Evolutionary conservation across 768 basidiomycete genomes (phyloP).

Genomic region (Multifurca ochricompacta): DNA sequence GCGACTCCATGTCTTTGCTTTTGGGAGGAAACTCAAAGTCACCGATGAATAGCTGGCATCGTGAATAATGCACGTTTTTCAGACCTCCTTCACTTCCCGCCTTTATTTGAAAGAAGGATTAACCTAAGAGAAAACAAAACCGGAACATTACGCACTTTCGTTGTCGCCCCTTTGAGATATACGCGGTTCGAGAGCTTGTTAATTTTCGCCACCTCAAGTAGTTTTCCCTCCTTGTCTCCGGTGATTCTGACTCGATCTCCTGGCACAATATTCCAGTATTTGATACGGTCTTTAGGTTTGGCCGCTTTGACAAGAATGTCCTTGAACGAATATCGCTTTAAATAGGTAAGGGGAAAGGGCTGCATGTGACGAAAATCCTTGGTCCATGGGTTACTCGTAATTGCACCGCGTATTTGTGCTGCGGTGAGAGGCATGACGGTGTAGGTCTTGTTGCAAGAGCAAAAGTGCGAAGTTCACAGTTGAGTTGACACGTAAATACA

Average conservation of each 20-base stretch:
- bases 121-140: not conserved
- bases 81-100: conserved; percentile 9
- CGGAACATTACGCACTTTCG: conserved; percentile 25
- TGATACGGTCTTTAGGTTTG: conserved; percentile 60
- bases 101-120: conserved; percentile 23
- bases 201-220: conserved; percentile 67
- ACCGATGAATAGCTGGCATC: conserved; percentile 72
- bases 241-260: conserved; percentile 71
- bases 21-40: conserved; percentile 51
- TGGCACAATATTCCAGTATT: conserved; percentile 83
- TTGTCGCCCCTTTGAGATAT: conserved; percentile 44
- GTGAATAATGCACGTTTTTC: conserved; percentile 50
- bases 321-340: conserved; percentile 36
- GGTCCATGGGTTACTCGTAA: conserved; percentile 40
- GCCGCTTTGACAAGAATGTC: conserved; percentile 45
- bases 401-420: conserved; percentile 13
- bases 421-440: conserved; percentile 17
- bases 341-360: conserved; percentile 49
- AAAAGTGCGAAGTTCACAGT: not conserved
- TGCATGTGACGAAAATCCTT: conserved; percentile 59
- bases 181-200: conserved; percentile 66
- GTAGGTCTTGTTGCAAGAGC: not conserved
- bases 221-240: conserved; percentile 49
- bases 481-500: not conserved
- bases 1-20: conserved; percentile 22